phyloP scores from a whole-genome alignment of 1,284 basidiomycete species.

The Pascua guehoae region DNA sequence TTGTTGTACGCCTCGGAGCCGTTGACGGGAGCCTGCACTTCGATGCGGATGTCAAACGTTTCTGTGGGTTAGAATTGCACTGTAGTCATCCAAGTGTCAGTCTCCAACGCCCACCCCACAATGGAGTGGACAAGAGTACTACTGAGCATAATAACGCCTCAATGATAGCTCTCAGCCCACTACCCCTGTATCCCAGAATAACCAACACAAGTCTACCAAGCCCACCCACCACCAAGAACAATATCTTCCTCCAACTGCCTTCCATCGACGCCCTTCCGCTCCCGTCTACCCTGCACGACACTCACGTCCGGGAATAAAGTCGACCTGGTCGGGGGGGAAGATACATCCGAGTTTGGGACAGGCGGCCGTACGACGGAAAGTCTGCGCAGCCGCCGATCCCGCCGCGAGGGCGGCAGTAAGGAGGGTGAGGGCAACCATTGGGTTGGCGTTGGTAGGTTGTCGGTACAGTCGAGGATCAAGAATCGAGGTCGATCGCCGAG shows the following conservation, averaged over 20 bases:
- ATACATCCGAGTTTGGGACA: constrained; percentile 48
- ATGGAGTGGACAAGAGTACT: too few relatives aligned
- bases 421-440: constrained; percentile 22
- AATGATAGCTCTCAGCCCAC: too few relatives aligned
- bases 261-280: neutral
- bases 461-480: too few relatives aligned
- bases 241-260: too few relatives aligned
- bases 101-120: too few relatives aligned
- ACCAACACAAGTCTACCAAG: neutral
- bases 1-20: constrained; percentile 48
- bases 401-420: constrained; percentile 23
- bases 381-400: constrained; percentile 37
- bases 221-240: too few relatives aligned
- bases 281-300: neutral
- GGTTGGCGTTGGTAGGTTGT: neutral
- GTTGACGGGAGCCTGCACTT: constrained; percentile 51
- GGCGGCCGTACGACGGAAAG: constrained; percentile 44
- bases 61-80: constrained; percentile 11
- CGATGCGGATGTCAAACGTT: constrained; percentile 43
- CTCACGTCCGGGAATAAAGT: constrained; percentile 42
- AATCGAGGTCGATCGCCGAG: too few relatives aligned
- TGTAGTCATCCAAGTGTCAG: neutral
- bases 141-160: too few relatives aligned
- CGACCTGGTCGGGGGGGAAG: constrained; percentile 44
- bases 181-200: too few relatives aligned